Percentiles rank a stretch among this genome's conserved stretches.
These are phyloP conservation scores for Chenopodium formosanum DNA, from an alignment of 148 eudicot genomes.

Conservation along the genomic window DNA sequence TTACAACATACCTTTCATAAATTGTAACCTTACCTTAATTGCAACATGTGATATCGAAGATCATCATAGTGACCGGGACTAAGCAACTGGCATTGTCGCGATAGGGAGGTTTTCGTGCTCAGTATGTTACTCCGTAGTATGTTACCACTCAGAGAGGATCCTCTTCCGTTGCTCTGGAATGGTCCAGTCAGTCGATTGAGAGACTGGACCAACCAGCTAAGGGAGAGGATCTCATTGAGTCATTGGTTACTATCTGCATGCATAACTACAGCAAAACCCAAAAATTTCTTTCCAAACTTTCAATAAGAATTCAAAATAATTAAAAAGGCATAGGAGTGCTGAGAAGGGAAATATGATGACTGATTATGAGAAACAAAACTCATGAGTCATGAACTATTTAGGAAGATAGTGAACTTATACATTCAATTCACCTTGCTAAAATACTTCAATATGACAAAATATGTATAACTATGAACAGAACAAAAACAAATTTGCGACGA, in stretches of 20 bases:
- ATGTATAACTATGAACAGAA: constrained; percentile 40
- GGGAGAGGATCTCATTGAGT: neutral
- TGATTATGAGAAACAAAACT: constrained; percentile 14
- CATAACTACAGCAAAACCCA: neutral
- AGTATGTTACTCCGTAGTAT: too few species aligned
- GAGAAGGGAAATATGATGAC: neutral
- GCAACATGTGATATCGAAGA: neutral
- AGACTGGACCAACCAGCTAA: neutral
- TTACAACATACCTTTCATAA: neutral
- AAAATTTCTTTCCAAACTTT: neutral
- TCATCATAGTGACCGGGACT: neutral
- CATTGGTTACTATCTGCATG: neutral
- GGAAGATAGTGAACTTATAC: constrained; percentile 15
- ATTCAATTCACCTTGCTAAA: constrained; percentile 17
- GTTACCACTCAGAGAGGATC: neutral
- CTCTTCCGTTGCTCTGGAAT: neutral
- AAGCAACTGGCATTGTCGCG: neutral
- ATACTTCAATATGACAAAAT: constrained; percentile 20
- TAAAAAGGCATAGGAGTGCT: neutral
- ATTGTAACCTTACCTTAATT: neutral
- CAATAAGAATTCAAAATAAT: neutral
- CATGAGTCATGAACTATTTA: constrained; percentile 8
- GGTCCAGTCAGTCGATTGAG: too few species aligned
- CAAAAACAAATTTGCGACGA: constrained; percentile 19
- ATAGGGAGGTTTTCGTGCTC: too few species aligned